phyloP scores from a whole-genome alignment of 202 grass and related monocot species.

The Panicum hallii region DNA sequence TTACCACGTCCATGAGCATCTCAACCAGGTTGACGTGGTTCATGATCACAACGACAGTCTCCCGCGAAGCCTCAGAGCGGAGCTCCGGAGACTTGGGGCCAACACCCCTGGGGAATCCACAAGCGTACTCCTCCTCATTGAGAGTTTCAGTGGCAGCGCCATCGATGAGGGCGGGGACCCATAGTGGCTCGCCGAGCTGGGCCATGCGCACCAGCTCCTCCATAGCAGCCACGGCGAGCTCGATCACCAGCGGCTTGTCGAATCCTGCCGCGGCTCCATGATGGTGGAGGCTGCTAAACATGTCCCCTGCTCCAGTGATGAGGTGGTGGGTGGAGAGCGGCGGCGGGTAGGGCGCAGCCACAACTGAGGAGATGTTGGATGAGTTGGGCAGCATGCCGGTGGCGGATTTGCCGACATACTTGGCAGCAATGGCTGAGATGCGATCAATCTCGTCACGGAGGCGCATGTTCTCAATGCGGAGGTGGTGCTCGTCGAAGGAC shows the following conservation, averaged over 20 bases:
- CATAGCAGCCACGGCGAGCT: slow-evolving; percentile 90
- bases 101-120: slow-evolving; percentile 67
- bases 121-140: slow-evolving; percentile 79
- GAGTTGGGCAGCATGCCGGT: slow-evolving; percentile 10
- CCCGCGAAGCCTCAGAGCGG: slow-evolving; percentile 76
- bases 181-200: slow-evolving; percentile 73
- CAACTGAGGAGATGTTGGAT: slow-evolving; percentile 16
- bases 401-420: slow-evolving; percentile 75
- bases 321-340: slow-evolving; percentile 50
- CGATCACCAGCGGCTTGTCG: slow-evolving; percentile 78
- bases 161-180: slow-evolving; percentile 41
- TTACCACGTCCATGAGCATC: slow-evolving; percentile 95
- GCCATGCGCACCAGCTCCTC: slow-evolving; percentile 87
- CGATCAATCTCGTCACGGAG: slow-evolving; percentile 85
- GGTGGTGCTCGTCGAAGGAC: slow-evolving; percentile 93
- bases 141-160: slow-evolving; percentile 50
- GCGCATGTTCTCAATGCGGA: slow-evolving; percentile 81
- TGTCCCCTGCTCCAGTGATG: slow-evolving; percentile 38
- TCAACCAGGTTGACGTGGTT: slow-evolving; percentile 79
- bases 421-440: slow-evolving; percentile 84
- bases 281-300: slow-evolving; percentile 47
- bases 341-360: slow-evolving; percentile 18
- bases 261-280: slow-evolving; percentile 47
- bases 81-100: slow-evolving; percentile 74
- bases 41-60: slow-evolving; percentile 81